A percentile compares a stretch with the other conserved stretches of the same genome.
Conservation (phyloP, 805 yeast species). For the Lachancea quebecensis region DNA sequence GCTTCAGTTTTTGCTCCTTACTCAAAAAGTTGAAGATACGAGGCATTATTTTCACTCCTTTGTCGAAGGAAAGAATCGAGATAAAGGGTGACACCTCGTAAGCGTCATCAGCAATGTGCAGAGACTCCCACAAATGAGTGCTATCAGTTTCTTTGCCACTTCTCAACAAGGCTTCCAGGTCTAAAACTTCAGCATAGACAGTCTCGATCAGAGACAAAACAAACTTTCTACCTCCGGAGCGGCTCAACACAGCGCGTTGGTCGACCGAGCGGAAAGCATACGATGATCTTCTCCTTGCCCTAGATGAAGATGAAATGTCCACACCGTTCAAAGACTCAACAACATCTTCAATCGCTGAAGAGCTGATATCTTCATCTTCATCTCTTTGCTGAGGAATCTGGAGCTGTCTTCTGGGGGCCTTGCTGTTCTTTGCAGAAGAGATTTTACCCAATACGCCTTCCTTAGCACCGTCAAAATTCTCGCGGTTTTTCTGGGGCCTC, state of each 20-base stretch:
- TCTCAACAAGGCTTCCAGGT: constrained; percentile 69
- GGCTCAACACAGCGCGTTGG: constrained; percentile 30
- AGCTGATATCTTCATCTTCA: constrained; percentile 39
- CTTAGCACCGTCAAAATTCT: constrained; percentile 31
- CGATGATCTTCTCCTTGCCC: constrained; percentile 32
- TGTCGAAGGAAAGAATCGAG: constrained; percentile 73
- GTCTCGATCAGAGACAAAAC: constrained; percentile 67
- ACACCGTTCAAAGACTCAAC: constrained; percentile 28
- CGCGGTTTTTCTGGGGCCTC: constrained; percentile 58
- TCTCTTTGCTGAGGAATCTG: constrained; percentile 40
- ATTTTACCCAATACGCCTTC: constrained; percentile 91
- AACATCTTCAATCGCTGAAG: constrained; percentile 26
- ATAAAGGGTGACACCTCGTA: constrained; percentile 69
- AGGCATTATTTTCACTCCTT: constrained; percentile 83
- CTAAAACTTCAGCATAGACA: constrained; percentile 68
- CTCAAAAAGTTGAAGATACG: constrained; percentile 78
- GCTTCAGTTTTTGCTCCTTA: constrained; percentile 67
- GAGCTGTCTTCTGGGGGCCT: constrained; percentile 82
- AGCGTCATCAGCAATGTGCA: constrained; percentile 59
- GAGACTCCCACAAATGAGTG: constrained; percentile 63
- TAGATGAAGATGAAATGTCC: constrained; percentile 18
- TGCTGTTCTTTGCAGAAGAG: constrained; percentile 70
- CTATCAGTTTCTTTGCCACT: constrained; percentile 43
- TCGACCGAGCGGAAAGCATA: constrained; percentile 29
- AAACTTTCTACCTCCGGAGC: constrained; percentile 42